Evolutionary conservation across 1,284 basidiomycete species (phyloP).

Genomic region (Cryptococcus sp.): DNA sequence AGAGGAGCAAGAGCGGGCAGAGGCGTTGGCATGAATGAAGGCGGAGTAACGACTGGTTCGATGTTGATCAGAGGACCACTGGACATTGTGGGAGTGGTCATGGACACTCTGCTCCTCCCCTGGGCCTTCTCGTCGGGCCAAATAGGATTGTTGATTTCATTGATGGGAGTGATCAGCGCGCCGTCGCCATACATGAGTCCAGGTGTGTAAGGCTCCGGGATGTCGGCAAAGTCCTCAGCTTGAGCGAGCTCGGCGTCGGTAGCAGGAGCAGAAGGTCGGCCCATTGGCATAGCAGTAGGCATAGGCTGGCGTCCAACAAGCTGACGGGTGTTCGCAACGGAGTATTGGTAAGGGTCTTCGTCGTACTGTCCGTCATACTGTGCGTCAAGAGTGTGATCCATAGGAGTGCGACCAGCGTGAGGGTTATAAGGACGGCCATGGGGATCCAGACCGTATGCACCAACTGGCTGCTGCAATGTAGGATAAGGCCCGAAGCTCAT

Average conservation of each 20-base stretch:
- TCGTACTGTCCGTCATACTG: constrained; percentile 11
- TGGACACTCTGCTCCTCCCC: constrained; percentile 18
- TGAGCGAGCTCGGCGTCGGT: constrained; percentile 37
- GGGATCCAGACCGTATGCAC: constrained; percentile 30
- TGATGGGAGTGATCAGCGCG: neutral
- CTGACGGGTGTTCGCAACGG: constrained; percentile 29
- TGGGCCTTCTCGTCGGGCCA: constrained; percentile 3
- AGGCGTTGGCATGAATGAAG: constrained; percentile 8
- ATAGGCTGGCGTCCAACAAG: constrained; percentile 35
- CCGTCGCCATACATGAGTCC: constrained; percentile 9
- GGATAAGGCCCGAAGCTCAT: constrained; percentile 23
- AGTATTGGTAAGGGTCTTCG: constrained; percentile 11
- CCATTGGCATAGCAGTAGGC: constrained; percentile 37
- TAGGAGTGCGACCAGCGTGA: constrained; percentile 30
- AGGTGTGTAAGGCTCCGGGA: constrained; percentile 24
- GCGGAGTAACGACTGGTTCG: constrained; percentile 3
- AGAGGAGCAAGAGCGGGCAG: constrained; percentile 41
- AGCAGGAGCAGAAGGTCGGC: constrained; percentile 39
- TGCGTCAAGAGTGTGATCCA: constrained; percentile 23
- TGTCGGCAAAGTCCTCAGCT: constrained; percentile 40
- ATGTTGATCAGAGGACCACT: constrained; percentile 8
- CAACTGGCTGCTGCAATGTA: constrained; percentile 7
- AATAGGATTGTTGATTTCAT: too few species aligned
- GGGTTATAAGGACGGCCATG: constrained; percentile 37
- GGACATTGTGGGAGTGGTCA: constrained; percentile 12